Evolutionary conservation across 2,329 filamentous ascomycete genomes (phyloP).

Genomic region (Aspergillus eucalypticola): DNA sequence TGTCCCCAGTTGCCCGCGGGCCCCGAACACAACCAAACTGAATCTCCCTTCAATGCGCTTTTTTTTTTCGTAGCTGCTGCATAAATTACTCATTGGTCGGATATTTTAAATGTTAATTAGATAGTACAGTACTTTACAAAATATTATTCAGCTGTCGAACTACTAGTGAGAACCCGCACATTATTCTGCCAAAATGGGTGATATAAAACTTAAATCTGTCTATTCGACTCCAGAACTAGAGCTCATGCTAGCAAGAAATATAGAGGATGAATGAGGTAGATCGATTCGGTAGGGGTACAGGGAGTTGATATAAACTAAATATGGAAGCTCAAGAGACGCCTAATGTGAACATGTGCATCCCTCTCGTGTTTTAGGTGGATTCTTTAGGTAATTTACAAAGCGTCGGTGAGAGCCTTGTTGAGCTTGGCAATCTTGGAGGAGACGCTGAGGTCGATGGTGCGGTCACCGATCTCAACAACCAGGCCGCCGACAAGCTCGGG

Average conservation of each 20-base stretch:
- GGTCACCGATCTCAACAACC: slow-evolving; percentile 93
- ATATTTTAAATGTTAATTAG: no score
- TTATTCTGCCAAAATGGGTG: no score
- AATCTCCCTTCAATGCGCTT: no score
- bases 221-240: slow-evolving; percentile 18
- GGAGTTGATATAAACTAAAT: not conserved
- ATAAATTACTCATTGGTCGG: no score
- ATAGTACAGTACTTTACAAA: no score
- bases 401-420: slow-evolving; percentile 98
- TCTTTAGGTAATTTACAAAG: slow-evolving; percentile 70
- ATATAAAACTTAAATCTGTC: slow-evolving; percentile 15
- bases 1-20: no score
- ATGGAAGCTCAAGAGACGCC: not conserved
- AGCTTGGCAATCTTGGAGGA: slow-evolving; percentile 93
- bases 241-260: slow-evolving; percentile 8
- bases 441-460: slow-evolving; percentile 96
- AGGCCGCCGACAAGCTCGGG: slow-evolving; percentile 91
- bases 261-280: not conserved
- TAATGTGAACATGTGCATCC: not conserved
- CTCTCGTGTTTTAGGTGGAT: not conserved
- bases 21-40: no score
- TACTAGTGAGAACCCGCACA: no score
- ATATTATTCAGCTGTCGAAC: no score
- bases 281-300: not conserved
- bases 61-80: no score